Conservation (phyloP, 1,284 basidiomycete genomes). For the Polyporus tsugae region DNA sequence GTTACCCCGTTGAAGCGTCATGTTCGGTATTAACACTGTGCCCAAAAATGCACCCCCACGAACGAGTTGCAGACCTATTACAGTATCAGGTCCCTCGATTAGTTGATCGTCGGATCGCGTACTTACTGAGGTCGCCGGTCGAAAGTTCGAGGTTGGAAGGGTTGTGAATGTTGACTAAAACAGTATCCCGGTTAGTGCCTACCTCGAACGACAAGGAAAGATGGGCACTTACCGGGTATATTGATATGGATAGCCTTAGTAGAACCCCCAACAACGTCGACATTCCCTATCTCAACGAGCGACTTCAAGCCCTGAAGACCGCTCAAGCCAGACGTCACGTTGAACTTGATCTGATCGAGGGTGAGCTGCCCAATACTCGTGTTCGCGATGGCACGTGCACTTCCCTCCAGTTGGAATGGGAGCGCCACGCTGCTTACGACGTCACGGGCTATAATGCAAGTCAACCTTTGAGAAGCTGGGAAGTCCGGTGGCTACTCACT, state of each 20-base stretch:
- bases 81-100: neutral
- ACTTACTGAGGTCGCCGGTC: slow-evolving; percentile 67
- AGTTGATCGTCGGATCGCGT: no score
- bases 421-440: slow-evolving; percentile 56
- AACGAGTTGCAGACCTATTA: slow-evolving; percentile 56
- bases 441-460: slow-evolving; percentile 50
- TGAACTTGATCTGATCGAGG: slow-evolving; percentile 79
- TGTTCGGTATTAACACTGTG: slow-evolving; percentile 66
- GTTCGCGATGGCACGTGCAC: slow-evolving; percentile 70
- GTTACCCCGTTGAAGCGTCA: slow-evolving; percentile 66
- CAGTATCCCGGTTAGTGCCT: neutral
- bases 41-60: slow-evolving; percentile 62
- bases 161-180: slow-evolving; percentile 63
- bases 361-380: slow-evolving; percentile 74
- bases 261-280: slow-evolving; percentile 79
- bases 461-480: slow-evolving; percentile 1
- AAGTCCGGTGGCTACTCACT: slow-evolving; percentile 48
- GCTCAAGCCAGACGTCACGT: slow-evolving; percentile 71
- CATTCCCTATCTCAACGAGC: slow-evolving; percentile 63
- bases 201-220: slow-evolving; percentile 35
- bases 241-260: slow-evolving; percentile 64
- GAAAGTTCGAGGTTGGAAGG: slow-evolving; percentile 75
- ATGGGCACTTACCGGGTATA: slow-evolving; percentile 51
- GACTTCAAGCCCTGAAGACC: slow-evolving; percentile 72
- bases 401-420: slow-evolving; percentile 69